phyloP scores from a whole-genome alignment of 192 early-diverging fungal genomes.

The Coemansia javaensis region DNA sequence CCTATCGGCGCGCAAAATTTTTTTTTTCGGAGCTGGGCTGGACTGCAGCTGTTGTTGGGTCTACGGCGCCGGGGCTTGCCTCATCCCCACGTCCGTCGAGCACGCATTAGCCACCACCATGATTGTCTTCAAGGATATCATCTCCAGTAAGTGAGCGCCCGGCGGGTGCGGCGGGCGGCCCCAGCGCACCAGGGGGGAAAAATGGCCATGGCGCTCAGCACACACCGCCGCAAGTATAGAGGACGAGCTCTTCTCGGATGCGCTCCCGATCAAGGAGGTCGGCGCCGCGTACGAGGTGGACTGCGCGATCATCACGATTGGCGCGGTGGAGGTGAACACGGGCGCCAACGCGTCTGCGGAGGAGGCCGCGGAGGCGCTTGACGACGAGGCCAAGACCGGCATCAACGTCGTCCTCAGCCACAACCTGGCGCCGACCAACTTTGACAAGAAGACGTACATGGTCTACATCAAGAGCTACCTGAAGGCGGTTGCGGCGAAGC shows the following conservation, averaged over 20 bases:
- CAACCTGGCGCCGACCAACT: conserved; percentile 66
- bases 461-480: conserved; percentile 92
- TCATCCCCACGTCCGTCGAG: too few relatives aligned
- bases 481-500: conserved; percentile 69
- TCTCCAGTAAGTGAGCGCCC: conserved; percentile 54
- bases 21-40: neutral
- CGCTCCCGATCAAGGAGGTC: conserved; percentile 63
- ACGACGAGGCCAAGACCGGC: conserved; percentile 59
- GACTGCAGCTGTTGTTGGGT: too few relatives aligned
- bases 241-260: conserved; percentile 91
- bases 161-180: too few relatives aligned
- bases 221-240: too few relatives aligned
- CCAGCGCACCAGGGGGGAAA: too few relatives aligned
- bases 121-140: conserved; percentile 65
- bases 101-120: too few relatives aligned
- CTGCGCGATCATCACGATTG: conserved; percentile 65
- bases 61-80: too few relatives aligned
- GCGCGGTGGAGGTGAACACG: conserved; percentile 73
- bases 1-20: conserved; percentile 14
- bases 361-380: conserved; percentile 61
- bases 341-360: conserved; percentile 93
- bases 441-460: conserved; percentile 91
- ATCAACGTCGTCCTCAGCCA: conserved; percentile 84
- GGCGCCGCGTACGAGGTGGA: conserved; percentile 72
- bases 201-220: too few relatives aligned